These are phyloP conservation scores for Leptographium radiaticola DNA, from an alignment of 2,329 filamentous ascomycete genomes.

Conservation along the genomic window DNA sequence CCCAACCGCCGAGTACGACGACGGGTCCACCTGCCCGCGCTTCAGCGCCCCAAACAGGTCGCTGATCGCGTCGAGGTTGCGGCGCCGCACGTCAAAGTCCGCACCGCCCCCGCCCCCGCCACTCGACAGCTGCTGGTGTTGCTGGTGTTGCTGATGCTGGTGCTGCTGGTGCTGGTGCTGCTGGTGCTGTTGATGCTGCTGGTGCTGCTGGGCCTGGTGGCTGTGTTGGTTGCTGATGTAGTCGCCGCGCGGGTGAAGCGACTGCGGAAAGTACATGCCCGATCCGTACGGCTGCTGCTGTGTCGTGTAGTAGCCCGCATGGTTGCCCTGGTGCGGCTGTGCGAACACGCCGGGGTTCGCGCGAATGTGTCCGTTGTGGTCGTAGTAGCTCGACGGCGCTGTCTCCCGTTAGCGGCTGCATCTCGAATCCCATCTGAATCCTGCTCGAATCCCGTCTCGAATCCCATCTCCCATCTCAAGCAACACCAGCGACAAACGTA, in stretches of 20 bases:
- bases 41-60: constrained; percentile 92
- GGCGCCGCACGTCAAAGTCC: constrained; percentile 60
- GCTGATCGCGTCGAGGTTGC: constrained; percentile 76
- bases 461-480: too few relatives aligned
- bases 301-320: constrained; percentile 43
- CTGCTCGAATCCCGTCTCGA: too few relatives aligned
- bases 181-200: not conserved
- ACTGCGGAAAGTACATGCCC: constrained; percentile 57
- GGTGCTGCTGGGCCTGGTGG: constrained; percentile 29
- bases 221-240: constrained; percentile 33
- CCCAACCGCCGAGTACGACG: constrained; percentile 82
- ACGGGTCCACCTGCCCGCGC: constrained; percentile 76
- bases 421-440: too few relatives aligned
- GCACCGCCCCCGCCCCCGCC: not conserved
- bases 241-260: constrained; percentile 41
- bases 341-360: constrained; percentile 39
- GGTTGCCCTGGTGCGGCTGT: constrained; percentile 41
- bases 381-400: constrained; percentile 48
- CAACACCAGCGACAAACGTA: constrained; percentile 29
- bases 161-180: not conserved
- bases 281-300: constrained; percentile 46
- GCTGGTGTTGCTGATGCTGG: not conserved
- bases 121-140: constrained; percentile 1
- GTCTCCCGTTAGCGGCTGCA: constrained; percentile 7
- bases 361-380: constrained; percentile 52